phyloP scores from a whole-genome alignment of 495 filamentous ascomycete genomes.

The Penicillium desertorum region DNA sequence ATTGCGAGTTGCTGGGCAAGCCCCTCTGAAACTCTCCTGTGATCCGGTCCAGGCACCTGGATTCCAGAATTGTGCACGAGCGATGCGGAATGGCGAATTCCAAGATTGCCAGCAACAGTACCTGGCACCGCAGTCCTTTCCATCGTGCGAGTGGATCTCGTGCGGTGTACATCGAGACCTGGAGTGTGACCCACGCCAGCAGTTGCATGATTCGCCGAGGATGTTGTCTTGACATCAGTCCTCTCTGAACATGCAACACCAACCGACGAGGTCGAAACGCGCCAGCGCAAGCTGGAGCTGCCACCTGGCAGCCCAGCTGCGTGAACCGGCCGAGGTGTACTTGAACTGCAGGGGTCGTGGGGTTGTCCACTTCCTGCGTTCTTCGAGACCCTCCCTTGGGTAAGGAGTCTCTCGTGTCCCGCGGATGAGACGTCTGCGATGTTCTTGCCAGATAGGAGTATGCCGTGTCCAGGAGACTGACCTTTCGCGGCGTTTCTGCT shows the following conservation, averaged over 20 bases:
- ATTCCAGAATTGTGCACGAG: neutral
- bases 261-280: neutral
- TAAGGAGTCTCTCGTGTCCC: neutral
- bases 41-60: neutral
- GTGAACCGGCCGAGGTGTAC: neutral
- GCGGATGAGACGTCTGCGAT: neutral
- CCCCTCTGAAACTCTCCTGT: neutral
- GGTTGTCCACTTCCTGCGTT: constrained; percentile 2
- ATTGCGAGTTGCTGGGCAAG: neutral
- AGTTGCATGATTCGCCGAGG: neutral
- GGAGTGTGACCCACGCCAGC: neutral
- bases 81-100: neutral
- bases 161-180: neutral
- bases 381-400: neutral
- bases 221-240: neutral
- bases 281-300: constrained; percentile 10
- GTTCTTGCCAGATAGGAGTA: neutral
- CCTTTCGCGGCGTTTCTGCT: neutral
- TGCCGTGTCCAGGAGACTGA: neutral
- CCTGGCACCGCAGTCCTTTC: neutral
- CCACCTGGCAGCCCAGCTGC: neutral
- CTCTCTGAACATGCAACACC: neutral
- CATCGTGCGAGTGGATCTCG: neutral
- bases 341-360: constrained; percentile 1
- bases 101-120: neutral